Base-by-base conservation (phyloP, 2,329 filamentous ascomycete species). In the Neofusicoccum laricinum region DNA sequence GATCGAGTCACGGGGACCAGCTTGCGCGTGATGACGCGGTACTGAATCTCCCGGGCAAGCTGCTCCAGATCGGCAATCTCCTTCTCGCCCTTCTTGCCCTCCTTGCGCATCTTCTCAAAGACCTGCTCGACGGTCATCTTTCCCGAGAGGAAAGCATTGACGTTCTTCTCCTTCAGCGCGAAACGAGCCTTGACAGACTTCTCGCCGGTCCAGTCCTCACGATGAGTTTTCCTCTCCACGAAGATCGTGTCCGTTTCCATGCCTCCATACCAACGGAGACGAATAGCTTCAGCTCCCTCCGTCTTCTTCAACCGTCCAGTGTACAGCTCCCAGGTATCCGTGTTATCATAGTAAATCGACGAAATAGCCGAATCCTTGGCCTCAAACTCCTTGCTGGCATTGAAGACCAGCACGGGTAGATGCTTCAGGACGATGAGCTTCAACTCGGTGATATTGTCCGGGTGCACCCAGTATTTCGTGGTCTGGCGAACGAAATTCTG, bases 391-490 rank as follows among this genome's bases (percentile, higher is more conserved):
- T 99, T 99, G 82, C 89, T 96, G 14, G 94, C 85, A 75, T 98
- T 99, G 84, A 98, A 99, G 11, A 99, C 95, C 15, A 99, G 84
- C 8, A 99, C 95, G 0, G 95, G 95, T 67, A 99, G 84, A 81
- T 99, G 95, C 84, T 99, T 98, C 61, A 99, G 83, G 73, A 99
- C 93, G 74, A 99, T 94, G 77, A 99, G 88, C 82, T 99, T 99
- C 67, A 99, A 80, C 80, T 99, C 95, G 4, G 95, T 98, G 71
- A 99, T 95, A 74, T 99, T 99, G 78, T 98, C 95, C 2, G 91
- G 92, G 74, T 99, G 95, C 50, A 99, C 95, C 95, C 95, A 99
- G 81, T 99, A 99, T 79, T 99, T 99, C 36, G 95, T 99, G 0
- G 95, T 99, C 75, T 98, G 92, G 66, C 95, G 91, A 67, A 99